Base-by-base conservation (phyloP, 2,329 filamentous ascomycete genomes). In the Aureobasidium lini region DNA sequence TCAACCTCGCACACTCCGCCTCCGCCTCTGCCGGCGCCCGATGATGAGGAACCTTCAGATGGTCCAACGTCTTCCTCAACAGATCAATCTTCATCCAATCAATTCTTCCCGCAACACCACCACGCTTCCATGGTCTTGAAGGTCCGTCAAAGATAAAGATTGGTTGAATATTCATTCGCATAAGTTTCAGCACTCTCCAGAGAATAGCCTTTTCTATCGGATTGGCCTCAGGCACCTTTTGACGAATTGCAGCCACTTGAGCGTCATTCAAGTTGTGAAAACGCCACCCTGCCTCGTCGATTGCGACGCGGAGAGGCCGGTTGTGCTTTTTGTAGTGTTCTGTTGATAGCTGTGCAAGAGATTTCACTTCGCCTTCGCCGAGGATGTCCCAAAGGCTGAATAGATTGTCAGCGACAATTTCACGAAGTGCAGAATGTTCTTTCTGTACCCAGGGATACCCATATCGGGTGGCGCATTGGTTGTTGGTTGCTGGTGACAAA, bases 131-230 rank as follows among this genome's bases (percentile, higher is more conserved):
- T 1, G 72, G 71, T 60, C 70, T 76, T 15, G 76, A 73, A 9
- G 77, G 71, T 0, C 81, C 80, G 60, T 84, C 81, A 62, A 81
- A 82, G 3, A 84, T 76, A 59, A 83, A 82, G 6, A 83, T 63
- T 1, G 79, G 71, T 42, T 80, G 74, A 6, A 84, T 77, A 15
- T 80, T 75, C 6, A 79, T 71, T 18, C 74, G 73, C 29, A 81
- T 70, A 1, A 82, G 72, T 4, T 75, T 72, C 50, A 77, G 66
- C 61, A 80, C 68, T 6, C 73, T 70, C 62, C 68, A 73, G 34
- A 77, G 68, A 48, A 76, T 74, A 3, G 64, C 62, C 58, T 75
- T 77, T 61, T 76, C 75, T 11, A 75, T 69, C 4, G 74, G 73
- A 61, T 75, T 75, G 28, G 70, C 74, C 5, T 70, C 71, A 6